Evolutionary conservation across 768 basidiomycete species (phyloP).

Genomic region (Floccularia luteovirens): DNA sequence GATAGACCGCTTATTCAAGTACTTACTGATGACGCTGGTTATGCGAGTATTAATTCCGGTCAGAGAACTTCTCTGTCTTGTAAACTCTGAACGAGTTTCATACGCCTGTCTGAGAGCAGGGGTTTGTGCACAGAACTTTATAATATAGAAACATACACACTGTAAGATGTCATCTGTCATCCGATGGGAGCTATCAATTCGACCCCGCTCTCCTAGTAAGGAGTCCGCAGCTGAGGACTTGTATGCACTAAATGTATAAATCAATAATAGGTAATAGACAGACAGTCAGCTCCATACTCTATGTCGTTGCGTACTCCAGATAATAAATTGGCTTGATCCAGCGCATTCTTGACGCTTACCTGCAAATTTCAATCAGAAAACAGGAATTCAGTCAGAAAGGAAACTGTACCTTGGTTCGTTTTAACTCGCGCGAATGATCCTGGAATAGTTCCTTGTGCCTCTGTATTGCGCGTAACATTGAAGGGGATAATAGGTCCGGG

Average conservation of each 20-base stretch:
- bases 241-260: conserved; percentile 55
- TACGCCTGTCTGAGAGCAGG: conserved; percentile 76
- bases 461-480: conserved; percentile 84
- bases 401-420: conserved; percentile 67
- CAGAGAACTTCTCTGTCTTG: conserved; percentile 69
- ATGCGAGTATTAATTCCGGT: conserved; percentile 80
- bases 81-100: conserved; percentile 91
- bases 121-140: conserved; percentile 4
- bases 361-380: neutral
- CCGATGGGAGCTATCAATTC: conserved; percentile 87
- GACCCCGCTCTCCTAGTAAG: conserved; percentile 77
- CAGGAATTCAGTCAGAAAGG: neutral
- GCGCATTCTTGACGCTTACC: conserved; percentile 75
- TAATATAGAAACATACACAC: conserved; percentile 34
- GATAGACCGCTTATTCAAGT: neutral
- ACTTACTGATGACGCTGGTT: conserved; percentile 73
- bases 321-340: conserved; percentile 84
- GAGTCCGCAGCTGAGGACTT: conserved; percentile 86
- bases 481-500: conserved; percentile 68
- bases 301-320: conserved; percentile 93
- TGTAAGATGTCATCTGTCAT: conserved; percentile 92
- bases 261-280: neutral
- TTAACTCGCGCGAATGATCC: conserved; percentile 81
- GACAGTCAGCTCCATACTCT: conserved; percentile 40
- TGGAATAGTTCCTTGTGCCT: conserved; percentile 85